Evolutionary conservation across 257 asterid genomes (phyloP), one percentile per base, ranked within the genome.

Genomic region (Hygrophila difformis): DNA sequence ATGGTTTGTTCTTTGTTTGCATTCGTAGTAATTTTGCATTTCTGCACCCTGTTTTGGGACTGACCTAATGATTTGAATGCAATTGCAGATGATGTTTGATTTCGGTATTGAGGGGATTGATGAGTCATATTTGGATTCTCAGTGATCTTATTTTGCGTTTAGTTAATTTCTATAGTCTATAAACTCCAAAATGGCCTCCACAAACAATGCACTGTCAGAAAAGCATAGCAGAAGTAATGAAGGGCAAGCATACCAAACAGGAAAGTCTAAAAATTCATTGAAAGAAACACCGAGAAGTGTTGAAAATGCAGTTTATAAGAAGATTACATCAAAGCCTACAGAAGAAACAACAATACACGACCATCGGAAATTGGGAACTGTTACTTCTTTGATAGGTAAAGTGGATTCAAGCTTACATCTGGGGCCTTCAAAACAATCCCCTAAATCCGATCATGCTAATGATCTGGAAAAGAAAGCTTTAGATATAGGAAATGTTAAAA

Each of bases 381-480:
- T 52, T 44, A 53, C 28, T 55, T 51, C 55, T 4, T 17, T 72
- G 24, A 63, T 57, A 24, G 67, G 57, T 52, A 56, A 60, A 45
- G 22, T 67, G 16, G 59, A 71, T 33, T 59, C 74, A 17, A 71
- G 46, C 74, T 39, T 71, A 53, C 45, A 53, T 28, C 51, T 71
- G 55, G 74, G 63, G 16, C 38, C 44, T 37, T 48, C 65, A 0
- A 50, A 66, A 19, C 26, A 52, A 18, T 58, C 45, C 18, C 55
- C 47, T 5, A 31, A 41, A 12, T 46, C 44, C 0, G 65, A 67
- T 49, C 29, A 22, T 31, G 29, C 33, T 28, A 36, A 36, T 20
- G 62, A 54, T 47, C 68, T 19, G 21, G 74, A 67, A 37, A 66
- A 58, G 36, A 69, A 56, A 38, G 31, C 44, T 4, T 58, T 56